Evolutionary conservation across 78 protist species (phyloP).

Genomic region (Parvularia atlantis): DNA sequence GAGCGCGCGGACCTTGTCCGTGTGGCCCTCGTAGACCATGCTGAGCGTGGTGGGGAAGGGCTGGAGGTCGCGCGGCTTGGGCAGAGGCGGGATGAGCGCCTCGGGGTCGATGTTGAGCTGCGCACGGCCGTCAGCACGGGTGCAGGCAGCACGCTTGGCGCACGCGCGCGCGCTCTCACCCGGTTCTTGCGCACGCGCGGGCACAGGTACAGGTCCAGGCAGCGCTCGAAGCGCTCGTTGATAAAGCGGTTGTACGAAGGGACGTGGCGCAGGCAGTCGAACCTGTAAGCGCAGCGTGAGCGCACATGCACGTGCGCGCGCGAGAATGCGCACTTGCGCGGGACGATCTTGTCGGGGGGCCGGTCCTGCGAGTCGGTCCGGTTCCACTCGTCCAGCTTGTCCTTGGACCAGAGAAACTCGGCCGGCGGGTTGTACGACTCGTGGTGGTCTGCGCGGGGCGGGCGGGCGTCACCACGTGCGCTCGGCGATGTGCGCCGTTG

Average conservation of each 20-base stretch:
- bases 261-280: conserved; percentile 59
- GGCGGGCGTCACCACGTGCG: not conserved
- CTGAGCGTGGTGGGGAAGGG: conserved; percentile 82
- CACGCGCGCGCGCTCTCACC: not conserved
- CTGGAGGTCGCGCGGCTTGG: conserved; percentile 79
- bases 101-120: conserved; percentile 38
- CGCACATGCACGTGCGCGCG: not conserved
- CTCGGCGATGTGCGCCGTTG: no score
- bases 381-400: conserved; percentile 56
- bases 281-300: conserved; percentile 10
- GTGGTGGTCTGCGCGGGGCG: conserved; percentile 71
- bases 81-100: conserved; percentile 74
- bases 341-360: conserved; percentile 47
- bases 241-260: conserved; percentile 62
- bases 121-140: no score
- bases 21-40: conserved; percentile 52
- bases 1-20: conserved; percentile 52
- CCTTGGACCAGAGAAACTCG: conserved; percentile 70
- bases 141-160: not conserved
- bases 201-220: conserved; percentile 88
- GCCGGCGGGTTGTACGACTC: conserved; percentile 94
- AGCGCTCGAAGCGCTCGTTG: conserved; percentile 88
- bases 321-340: conserved; percentile 11
- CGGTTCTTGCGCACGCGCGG: conserved; percentile 49
- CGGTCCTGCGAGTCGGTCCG: conserved; percentile 33